Evolutionary conservation across 148 eudicot genomes (phyloP).

Genomic region (Amaranthus hypochondriacus): DNA sequence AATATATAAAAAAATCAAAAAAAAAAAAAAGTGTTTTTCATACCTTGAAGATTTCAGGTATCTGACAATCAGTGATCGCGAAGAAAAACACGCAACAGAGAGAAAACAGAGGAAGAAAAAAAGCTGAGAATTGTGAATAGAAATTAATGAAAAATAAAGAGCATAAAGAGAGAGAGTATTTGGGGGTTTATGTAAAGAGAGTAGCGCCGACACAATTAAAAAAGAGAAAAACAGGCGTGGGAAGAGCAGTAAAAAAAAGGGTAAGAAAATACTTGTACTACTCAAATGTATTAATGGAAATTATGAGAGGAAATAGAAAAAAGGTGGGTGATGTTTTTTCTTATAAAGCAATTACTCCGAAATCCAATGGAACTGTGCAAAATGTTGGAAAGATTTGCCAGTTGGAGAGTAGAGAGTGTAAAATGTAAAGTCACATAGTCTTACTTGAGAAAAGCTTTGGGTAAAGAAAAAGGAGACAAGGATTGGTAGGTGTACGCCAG

Average conservation of each 20-base stretch:
- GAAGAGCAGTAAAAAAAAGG: background rate
- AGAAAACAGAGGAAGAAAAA: background rate
- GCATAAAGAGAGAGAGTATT: background rate
- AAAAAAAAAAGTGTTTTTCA: background rate
- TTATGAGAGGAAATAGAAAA: background rate
- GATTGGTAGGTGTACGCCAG: too few species aligned
- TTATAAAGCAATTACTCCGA: background rate
- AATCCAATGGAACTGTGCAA: background rate
- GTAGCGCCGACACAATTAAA: slow-evolving; percentile 28
- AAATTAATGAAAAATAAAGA: background rate
- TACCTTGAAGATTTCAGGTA: background rate
- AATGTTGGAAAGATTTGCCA: background rate
- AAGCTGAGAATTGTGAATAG: background rate
- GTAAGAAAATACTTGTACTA: background rate
- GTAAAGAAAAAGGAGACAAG: too few species aligned
- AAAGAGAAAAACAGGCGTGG: slow-evolving; percentile 10
- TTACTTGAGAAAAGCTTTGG: too few species aligned
- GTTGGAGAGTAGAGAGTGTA: background rate
- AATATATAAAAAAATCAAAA: too few species aligned
- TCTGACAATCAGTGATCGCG: background rate
- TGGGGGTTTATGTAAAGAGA: background rate
- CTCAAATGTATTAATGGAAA: background rate
- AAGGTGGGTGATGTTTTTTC: slow-evolving; percentile 5
- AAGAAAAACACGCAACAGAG: background rate
- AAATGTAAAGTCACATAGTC: background rate